Conservation (phyloP, 768 basidiomycete species). For the Termitomyces sp. region DNA sequence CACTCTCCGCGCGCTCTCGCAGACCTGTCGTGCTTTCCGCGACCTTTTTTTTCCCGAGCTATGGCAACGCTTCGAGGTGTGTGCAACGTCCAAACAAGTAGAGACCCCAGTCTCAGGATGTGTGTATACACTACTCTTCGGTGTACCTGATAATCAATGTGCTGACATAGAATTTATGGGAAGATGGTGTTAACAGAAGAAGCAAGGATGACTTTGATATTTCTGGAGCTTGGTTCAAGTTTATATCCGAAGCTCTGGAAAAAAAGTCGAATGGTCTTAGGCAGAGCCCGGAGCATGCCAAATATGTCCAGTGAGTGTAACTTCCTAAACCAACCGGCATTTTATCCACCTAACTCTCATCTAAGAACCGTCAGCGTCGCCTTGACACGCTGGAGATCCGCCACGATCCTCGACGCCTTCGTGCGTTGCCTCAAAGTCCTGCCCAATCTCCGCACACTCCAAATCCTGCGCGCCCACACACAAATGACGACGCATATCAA, state of each 20-base stretch:
- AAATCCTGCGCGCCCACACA: conserved; percentile 26
- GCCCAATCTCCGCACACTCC: conserved; percentile 28
- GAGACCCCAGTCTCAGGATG: neutral
- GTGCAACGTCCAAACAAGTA: conserved; percentile 11
- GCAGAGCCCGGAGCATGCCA: conserved; percentile 18
- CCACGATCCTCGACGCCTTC: conserved; percentile 22
- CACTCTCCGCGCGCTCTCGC: conserved; percentile 29
- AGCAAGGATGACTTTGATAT: neutral
- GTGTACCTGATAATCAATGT: no score
- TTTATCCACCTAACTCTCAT: no score
- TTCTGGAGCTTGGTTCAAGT: conserved; percentile 21
- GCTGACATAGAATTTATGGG: no score
- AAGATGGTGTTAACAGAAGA: no score
- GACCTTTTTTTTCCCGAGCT: conserved; percentile 23
- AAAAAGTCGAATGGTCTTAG: conserved; percentile 20
- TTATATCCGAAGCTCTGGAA: conserved; percentile 20
- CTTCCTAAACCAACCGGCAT: neutral
- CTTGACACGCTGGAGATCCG: conserved; percentile 23
- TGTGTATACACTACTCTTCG: no score
- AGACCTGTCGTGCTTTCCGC: conserved; percentile 27
- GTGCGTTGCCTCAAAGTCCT: conserved; percentile 23
- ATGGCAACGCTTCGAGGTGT: conserved; percentile 30
- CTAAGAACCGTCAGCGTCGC: conserved; percentile 20
- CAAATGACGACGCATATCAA: conserved; percentile 28
- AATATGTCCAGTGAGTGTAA: conserved; percentile 21